These are phyloP conservation scores for Boletus pseudo-olivaceus DNA, from an alignment of 768 basidiomycete species.

Conservation along the genomic window DNA sequence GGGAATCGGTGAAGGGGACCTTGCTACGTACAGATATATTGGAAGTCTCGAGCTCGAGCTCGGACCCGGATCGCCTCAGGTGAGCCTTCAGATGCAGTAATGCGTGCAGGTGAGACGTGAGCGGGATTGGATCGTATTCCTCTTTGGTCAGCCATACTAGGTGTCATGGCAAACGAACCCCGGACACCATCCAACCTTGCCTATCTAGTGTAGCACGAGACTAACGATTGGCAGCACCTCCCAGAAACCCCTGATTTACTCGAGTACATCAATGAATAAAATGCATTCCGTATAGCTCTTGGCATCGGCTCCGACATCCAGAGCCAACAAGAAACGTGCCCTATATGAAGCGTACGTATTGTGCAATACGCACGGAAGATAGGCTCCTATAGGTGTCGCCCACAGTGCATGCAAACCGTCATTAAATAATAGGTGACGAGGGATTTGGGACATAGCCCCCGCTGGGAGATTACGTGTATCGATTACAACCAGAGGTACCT, in stretches of 20 bases:
- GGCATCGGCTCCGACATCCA: neutral
- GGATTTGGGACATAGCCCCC: slow-evolving; percentile 1
- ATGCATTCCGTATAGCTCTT: slow-evolving; percentile 1
- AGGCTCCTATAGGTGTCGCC: neutral
- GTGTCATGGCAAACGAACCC: slow-evolving; percentile 15
- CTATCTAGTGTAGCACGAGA: neutral
- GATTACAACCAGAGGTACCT: neutral
- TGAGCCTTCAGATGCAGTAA: slow-evolving; percentile 19
- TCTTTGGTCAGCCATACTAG: neutral
- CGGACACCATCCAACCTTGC: slow-evolving; percentile 14
- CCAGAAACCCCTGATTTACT: neutral
- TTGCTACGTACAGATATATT: slow-evolving; percentile 13
- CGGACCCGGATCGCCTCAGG: slow-evolving; percentile 12
- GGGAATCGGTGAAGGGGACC: slow-evolving; percentile 4
- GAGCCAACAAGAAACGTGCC: neutral
- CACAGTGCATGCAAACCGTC: slow-evolving; percentile 2
- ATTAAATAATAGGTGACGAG: slow-evolving; percentile 3
- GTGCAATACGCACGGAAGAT: neutral
- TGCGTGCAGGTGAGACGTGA: slow-evolving; percentile 6
- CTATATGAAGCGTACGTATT: neutral
- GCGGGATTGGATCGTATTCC: neutral
- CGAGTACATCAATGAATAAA: neutral
- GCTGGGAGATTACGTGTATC: slow-evolving; percentile 1
- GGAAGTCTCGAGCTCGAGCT: slow-evolving; percentile 3
- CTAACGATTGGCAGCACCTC: no score